Conservation (phyloP, 2,329 filamentous ascomycete genomes). For the Aspergillus sp. region DNA sequence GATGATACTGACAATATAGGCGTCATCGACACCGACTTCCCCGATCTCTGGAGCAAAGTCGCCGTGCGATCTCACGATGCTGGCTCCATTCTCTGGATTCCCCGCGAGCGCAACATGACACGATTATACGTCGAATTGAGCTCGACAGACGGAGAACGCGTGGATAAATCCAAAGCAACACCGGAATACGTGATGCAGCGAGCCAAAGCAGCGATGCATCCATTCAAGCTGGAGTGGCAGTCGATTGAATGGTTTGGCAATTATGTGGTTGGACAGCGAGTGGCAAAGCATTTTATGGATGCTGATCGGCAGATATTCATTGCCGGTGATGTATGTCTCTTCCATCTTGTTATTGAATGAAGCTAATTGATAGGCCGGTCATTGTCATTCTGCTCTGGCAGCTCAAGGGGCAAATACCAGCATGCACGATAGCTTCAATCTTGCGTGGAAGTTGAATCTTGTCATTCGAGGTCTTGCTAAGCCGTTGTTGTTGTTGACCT, state of each 20-base stretch:
- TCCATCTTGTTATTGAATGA: no score
- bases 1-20: constrained; percentile 9
- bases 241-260: constrained; percentile 47
- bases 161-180: constrained; percentile 36
- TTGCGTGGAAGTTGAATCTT: constrained; percentile 31
- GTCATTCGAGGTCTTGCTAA: constrained; percentile 19
- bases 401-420: constrained; percentile 33
- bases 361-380: constrained; percentile 16
- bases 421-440: constrained; percentile 33
- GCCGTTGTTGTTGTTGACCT: constrained; percentile 19
- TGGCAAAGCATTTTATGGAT: constrained; percentile 43
- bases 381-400: constrained; percentile 27
- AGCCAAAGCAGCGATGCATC: constrained; percentile 39
- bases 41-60: constrained; percentile 71
- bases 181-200: constrained; percentile 65
- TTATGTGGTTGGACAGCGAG: constrained; percentile 47
- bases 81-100: constrained; percentile 69
- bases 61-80: constrained; percentile 62
- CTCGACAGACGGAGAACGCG: constrained; percentile 17
- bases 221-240: constrained; percentile 43
- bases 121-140: constrained; percentile 50
- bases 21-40: constrained; percentile 63
- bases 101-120: constrained; percentile 68
- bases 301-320: constrained; percentile 41
- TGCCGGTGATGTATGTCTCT: constrained; percentile 39